phyloP scores from a whole-genome alignment of 176 grass and related monocot genomes.

The Hordeum vulgare region DNA sequence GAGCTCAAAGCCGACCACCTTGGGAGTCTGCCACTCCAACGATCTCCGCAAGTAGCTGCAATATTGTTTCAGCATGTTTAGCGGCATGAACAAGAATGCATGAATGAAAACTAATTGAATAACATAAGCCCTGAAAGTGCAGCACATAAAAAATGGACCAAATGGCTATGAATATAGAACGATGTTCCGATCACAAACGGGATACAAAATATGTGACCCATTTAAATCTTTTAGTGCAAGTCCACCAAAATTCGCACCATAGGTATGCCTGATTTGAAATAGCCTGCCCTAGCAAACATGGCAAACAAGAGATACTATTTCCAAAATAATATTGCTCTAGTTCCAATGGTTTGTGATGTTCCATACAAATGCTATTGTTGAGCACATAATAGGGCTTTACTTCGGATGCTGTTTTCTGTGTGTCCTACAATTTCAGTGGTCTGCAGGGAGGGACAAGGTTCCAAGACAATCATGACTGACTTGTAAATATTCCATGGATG shows the following conservation, averaged over 20 bases:
- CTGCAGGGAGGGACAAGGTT: not conserved
- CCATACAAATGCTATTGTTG: not conserved
- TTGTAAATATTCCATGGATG: not conserved
- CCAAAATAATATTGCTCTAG: not conserved
- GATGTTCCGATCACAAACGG: not conserved
- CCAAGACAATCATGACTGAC: not conserved
- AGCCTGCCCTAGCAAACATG: not conserved
- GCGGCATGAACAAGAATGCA: not conserved
- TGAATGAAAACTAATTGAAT: not conserved
- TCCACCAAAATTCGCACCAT: not conserved
- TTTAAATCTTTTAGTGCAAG: not conserved
- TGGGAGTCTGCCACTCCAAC: slow-evolving; percentile 71
- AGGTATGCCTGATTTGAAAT: not conserved
- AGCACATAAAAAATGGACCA: not conserved
- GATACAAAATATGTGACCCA: not conserved
- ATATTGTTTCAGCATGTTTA: slow-evolving; percentile 9
- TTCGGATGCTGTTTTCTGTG: not conserved
- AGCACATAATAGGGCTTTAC: not conserved
- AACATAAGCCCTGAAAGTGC: not conserved
- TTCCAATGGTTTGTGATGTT: not conserved
- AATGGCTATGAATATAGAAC: not conserved
- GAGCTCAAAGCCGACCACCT: slow-evolving; percentile 78
- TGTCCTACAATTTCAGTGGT: not conserved
- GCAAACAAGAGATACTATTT: not conserved
- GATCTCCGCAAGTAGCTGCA: slow-evolving; percentile 90